Percentiles rank a stretch among this genome's conserved stretches.
These are phyloP conservation scores for Paecilomyces formosus DNA, from an alignment of 2,329 filamentous ascomycete genomes.

Conservation along the genomic window DNA sequence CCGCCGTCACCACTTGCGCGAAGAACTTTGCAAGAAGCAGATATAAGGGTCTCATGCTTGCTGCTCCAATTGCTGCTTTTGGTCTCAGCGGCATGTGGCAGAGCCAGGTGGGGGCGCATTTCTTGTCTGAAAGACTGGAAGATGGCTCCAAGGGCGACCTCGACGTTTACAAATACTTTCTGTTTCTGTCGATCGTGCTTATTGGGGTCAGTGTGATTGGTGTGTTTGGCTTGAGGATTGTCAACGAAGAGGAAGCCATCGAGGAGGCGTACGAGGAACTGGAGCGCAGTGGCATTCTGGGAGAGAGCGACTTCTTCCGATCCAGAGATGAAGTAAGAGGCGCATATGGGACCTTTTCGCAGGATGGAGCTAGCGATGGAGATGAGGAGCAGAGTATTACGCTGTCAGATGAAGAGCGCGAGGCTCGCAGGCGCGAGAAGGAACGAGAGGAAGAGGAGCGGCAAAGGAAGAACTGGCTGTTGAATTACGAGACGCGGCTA, in stretches of 20 bases:
- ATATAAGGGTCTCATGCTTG: constrained; percentile 80
- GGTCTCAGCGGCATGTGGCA: constrained; percentile 94
- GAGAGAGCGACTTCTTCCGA: constrained; percentile 63
- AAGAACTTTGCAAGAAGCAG: constrained; percentile 95
- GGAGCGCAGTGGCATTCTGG: constrained; percentile 76
- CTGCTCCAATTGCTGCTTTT: constrained; percentile 84
- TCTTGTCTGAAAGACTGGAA: constrained; percentile 66
- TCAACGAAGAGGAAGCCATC: constrained; percentile 71
- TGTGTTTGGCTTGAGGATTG: constrained; percentile 64
- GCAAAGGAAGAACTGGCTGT: constrained; percentile 77
- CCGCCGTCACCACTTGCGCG: constrained; percentile 86
- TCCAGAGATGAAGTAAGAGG: constrained; percentile 41
- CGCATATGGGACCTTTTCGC: constrained; percentile 37
- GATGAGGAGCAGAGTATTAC: constrained; percentile 26
- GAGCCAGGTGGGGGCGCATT: constrained; percentile 73
- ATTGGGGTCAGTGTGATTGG: constrained; percentile 65
- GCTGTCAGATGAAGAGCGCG: constrained; percentile 36
- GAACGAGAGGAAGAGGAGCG: constrained; percentile 47
- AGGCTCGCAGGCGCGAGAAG: constrained; percentile 31
- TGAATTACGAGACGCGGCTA: constrained; percentile 81
- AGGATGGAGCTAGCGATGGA: constrained; percentile 26
- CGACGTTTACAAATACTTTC: constrained; percentile 77
- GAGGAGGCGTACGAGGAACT: constrained; percentile 84
- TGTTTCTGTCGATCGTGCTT: constrained; percentile 72
- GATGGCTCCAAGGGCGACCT: constrained; percentile 53